A percentile compares a stretch with the other conserved stretches of the same genome.
phyloP scores from a whole-genome alignment of 2,329 filamentous ascomycete genomes.

The Curvularia sp. region DNA sequence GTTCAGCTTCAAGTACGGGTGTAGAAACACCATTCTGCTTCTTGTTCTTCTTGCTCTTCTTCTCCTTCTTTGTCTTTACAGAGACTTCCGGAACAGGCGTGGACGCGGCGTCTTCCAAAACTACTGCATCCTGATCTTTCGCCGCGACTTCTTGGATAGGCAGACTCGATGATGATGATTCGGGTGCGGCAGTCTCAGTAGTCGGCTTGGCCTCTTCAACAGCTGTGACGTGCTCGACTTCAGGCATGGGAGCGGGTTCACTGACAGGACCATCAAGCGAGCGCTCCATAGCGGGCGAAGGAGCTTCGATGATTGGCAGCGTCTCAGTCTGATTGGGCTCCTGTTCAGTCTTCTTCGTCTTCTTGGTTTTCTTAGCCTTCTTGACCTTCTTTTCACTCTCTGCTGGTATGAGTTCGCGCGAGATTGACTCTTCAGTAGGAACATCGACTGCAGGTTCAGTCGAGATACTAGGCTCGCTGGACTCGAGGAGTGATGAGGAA shows the following conservation, averaged over 20 bases:
- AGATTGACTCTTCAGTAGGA: constrained; percentile 19
- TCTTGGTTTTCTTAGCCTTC: constrained; percentile 28
- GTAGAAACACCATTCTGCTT: constrained; percentile 23
- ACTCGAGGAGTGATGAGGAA: constrained; percentile 1
- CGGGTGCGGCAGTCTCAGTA: neutral
- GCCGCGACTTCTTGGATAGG: neutral
- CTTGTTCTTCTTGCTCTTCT: constrained; percentile 30
- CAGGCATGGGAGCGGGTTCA: neutral
- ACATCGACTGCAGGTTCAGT: constrained; percentile 6
- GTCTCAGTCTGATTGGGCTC: constrained; percentile 27
- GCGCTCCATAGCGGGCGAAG: constrained; percentile 14
- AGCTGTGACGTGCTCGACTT: neutral
- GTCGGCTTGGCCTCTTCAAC: neutral
- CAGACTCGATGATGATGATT: neutral
- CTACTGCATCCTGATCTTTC: constrained; percentile 1
- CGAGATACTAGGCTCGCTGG: neutral
- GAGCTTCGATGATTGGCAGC: constrained; percentile 12
- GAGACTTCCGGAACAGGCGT: constrained; percentile 15
- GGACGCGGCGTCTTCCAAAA: neutral
- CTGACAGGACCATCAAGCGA: constrained; percentile 1
- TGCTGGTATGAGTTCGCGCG: constrained; percentile 12
- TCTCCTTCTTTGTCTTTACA: constrained; percentile 33
- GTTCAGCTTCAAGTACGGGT: constrained; percentile 11
- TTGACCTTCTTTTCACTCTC: constrained; percentile 39
- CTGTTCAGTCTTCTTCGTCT: constrained; percentile 36